Conservation (phyloP, 306 rosid genomes). For the Leucaena leucocephala region DNA sequence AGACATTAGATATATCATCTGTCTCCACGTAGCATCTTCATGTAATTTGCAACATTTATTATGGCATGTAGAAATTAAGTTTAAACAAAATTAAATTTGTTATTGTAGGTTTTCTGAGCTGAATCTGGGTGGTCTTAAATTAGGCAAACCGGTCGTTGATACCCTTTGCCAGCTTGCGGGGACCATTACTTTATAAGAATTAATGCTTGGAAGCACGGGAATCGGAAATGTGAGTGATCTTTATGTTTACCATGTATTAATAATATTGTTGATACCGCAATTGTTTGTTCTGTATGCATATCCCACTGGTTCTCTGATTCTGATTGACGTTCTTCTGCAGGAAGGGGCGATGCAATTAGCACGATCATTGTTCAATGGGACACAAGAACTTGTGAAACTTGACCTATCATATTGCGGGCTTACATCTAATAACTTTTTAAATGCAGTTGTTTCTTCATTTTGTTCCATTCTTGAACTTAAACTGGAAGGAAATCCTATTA, state of each 20-base stretch:
- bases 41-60: not conserved
- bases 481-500: conserved; percentile 76
- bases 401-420: conserved; percentile 61
- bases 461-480: conserved; percentile 73
- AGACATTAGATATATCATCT: no score
- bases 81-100: not conserved
- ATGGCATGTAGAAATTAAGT: not conserved
- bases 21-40: no score
- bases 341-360: conserved; percentile 63
- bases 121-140: conserved; percentile 61
- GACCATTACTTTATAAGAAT: conserved; percentile 59
- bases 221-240: conserved; percentile 79
- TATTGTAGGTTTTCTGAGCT: conserved; percentile 53
- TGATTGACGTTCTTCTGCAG: conserved; percentile 51
- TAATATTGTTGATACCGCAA: conserved; percentile 13
- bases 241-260: conserved; percentile 25
- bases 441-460: conserved; percentile 36
- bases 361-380: conserved; percentile 60
- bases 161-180: conserved; percentile 72
- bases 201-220: conserved; percentile 76
- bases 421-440: conserved; percentile 44
- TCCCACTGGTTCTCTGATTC: conserved; percentile 36
- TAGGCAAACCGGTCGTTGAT: conserved; percentile 75
- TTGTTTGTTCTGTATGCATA: conserved; percentile 35
- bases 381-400: conserved; percentile 52